phyloP scores from a whole-genome alignment of 2,329 filamentous ascomycete genomes.

The Penicillium sp. region DNA sequence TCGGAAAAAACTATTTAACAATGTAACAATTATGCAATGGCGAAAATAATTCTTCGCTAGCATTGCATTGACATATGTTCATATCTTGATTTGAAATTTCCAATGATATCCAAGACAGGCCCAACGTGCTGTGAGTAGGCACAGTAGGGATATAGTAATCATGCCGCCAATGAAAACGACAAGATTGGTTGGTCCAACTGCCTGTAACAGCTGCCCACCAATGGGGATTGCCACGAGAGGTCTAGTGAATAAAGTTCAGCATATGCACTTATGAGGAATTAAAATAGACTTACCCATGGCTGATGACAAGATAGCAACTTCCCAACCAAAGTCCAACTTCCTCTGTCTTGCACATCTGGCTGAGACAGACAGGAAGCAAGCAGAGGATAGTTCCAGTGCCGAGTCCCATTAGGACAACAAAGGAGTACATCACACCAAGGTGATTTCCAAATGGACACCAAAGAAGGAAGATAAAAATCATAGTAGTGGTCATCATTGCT shows the following conservation, averaged over 20 bases:
- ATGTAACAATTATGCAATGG: background rate
- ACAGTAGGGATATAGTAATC: background rate
- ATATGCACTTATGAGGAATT: background rate
- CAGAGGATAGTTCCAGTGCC: constrained; percentile 5
- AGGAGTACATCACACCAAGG: constrained; percentile 1
- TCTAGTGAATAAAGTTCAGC: background rate
- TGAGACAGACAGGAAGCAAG: constrained; percentile 1
- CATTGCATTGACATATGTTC: background rate
- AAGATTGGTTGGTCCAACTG: background rate
- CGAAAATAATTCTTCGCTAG: background rate
- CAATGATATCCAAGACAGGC: constrained; percentile 2
- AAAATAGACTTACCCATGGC: constrained; percentile 1
- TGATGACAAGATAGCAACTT: constrained; percentile 3
- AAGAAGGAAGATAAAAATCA: background rate
- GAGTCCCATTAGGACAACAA: constrained; percentile 1
- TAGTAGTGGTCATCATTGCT: background rate
- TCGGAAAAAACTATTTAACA: background rate
- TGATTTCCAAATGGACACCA: constrained; percentile 5
- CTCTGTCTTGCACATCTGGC: constrained; percentile 9
- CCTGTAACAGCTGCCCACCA: constrained; percentile 2
- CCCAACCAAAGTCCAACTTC: constrained; percentile 5
- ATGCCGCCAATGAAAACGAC: constrained; percentile 1
- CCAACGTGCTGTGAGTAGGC: background rate
- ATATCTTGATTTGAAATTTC: background rate
- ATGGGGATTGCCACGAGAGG: constrained; percentile 1